phyloP scores from a whole-genome alignment of 2,329 filamentous ascomycete species.

The Botrytis elliptica region DNA sequence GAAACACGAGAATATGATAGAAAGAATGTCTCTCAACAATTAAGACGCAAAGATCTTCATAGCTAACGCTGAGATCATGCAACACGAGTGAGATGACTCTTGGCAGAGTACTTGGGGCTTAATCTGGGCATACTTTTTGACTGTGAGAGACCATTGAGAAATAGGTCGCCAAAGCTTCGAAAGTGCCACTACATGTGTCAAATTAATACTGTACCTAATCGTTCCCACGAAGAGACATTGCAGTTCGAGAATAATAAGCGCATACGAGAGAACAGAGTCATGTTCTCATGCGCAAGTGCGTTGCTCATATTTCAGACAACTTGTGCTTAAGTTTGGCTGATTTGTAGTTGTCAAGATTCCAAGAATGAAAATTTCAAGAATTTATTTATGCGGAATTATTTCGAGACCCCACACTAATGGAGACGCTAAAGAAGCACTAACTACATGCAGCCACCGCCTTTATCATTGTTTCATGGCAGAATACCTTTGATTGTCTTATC shows the following conservation, averaged over 20 bases:
- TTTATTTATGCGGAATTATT: constrained; percentile 10
- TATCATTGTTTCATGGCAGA: neutral
- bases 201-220: constrained; percentile 7
- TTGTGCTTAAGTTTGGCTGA: neutral
- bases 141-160: constrained; percentile 71
- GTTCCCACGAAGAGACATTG: neutral
- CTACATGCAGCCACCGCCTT: neutral
- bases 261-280: neutral
- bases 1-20: neutral
- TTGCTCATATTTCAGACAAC: neutral
- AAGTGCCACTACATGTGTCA: constrained; percentile 60
- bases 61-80: constrained; percentile 72
- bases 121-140: constrained; percentile 84
- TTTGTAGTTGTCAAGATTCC: neutral
- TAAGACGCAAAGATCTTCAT: constrained; percentile 85
- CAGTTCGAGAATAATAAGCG: neutral
- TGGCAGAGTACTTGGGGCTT: constrained; percentile 75
- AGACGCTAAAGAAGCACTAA: neutral
- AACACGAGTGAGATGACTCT: constrained; percentile 92
- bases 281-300: neutral
- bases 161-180: constrained; percentile 83
- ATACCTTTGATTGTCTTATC: constrained; percentile 2
- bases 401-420: neutral
- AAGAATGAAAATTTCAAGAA: constrained; percentile 9
- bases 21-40: constrained; percentile 70